Conservation (phyloP, 805 yeast genomes). For the Saturnispora galanensis region DNA sequence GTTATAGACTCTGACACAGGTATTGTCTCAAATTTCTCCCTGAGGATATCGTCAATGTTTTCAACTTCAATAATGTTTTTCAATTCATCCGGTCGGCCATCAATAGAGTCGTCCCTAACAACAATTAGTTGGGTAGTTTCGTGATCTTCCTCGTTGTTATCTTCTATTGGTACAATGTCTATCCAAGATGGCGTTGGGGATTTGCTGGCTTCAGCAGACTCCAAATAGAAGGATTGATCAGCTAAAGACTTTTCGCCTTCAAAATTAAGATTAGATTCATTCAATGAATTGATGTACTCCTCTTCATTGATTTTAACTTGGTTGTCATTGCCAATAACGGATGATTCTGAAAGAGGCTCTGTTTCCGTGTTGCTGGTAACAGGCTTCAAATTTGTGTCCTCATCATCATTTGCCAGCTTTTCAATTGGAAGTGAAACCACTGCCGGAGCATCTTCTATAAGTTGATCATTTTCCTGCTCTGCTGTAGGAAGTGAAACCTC, state of each 20-base stretch:
- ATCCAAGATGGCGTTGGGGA: background rate
- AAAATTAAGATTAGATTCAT: conserved; percentile 13
- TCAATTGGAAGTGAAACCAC: too few relatives aligned
- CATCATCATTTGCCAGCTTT: background rate
- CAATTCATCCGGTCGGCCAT: background rate
- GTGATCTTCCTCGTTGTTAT: background rate
- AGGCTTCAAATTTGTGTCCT: background rate
- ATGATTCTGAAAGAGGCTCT: conserved; percentile 20
- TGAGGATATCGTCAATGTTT: conserved; percentile 7
- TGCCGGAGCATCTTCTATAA: too few relatives aligned
- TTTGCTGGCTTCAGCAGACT: conserved; percentile 10
- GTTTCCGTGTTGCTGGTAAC: background rate
- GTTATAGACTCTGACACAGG: background rate
- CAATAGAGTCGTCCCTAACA: conserved; percentile 5
- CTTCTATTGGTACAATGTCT: background rate
- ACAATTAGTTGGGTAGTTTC: conserved; percentile 4
- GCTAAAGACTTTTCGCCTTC: conserved; percentile 13
- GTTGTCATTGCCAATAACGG: conserved; percentile 12
- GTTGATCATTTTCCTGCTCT: too few relatives aligned
- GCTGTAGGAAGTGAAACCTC: background rate
- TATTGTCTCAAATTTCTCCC: background rate
- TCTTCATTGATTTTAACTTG: conserved; percentile 16
- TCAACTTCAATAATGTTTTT: conserved; percentile 1
- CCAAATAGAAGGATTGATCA: conserved; percentile 20
- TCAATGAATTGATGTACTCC: conserved; percentile 21